phyloP scores from a whole-genome alignment of 1,284 basidiomycete species.

The Heterobasidion irregulare region DNA sequence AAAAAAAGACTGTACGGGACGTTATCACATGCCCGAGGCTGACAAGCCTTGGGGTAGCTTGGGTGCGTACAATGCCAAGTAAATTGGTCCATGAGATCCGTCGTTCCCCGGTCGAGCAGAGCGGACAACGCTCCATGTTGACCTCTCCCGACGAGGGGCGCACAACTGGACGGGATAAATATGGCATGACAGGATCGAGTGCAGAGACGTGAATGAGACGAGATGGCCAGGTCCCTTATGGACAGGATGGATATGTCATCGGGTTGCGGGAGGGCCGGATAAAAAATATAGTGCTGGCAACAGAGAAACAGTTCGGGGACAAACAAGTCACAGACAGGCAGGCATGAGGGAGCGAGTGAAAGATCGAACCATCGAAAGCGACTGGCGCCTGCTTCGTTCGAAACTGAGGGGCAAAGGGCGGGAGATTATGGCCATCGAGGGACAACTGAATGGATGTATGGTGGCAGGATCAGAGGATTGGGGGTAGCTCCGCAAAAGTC shows the following conservation, averaged over 20 bases:
- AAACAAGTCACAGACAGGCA: neutral
- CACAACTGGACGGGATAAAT: conserved; percentile 8
- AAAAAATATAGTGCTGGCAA: conserved; percentile 19
- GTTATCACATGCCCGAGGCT: neutral
- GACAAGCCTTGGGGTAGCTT: neutral
- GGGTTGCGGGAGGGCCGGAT: conserved; percentile 22
- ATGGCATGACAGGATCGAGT: conserved; percentile 8
- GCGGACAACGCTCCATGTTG: neutral
- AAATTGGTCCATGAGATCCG: neutral
- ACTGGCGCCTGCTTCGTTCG: neutral
- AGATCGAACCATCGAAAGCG: neutral
- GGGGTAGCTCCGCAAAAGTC: neutral
- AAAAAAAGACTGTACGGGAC: neutral
- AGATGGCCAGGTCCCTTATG: conserved; percentile 21
- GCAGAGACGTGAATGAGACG: conserved; percentile 2
- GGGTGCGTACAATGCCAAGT: neutral
- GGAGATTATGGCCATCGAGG: neutral
- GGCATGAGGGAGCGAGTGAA: neutral
- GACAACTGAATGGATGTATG: neutral
- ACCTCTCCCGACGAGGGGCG: neutral
- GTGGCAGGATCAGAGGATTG: neutral
- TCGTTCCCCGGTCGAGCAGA: neutral
- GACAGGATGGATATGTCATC: conserved; percentile 64
- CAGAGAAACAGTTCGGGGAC: conserved; percentile 19
- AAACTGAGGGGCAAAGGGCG: neutral